Evolutionary conservation across 495 filamentous ascomycete genomes (phyloP), one percentile per base, ranked within the genome.

Genomic region (Penicillium flavigenum): DNA sequence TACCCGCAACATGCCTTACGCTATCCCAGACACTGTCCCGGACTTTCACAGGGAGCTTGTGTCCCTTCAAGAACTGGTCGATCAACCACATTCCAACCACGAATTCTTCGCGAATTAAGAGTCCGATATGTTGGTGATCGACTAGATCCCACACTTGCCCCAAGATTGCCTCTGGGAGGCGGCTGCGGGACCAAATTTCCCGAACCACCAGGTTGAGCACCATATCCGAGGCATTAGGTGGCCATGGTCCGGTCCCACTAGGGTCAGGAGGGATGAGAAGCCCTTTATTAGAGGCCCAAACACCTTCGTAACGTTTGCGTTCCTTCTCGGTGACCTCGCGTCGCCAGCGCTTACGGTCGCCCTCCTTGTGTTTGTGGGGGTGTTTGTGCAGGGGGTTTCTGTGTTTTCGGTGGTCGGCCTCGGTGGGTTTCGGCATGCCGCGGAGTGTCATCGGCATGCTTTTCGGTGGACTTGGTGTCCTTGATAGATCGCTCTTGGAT

Each of bases 81-180:
- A 98, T 85, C 46, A 98, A 77, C 94, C 94, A 98, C 81, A 92
- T 85, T 12, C 94, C 94, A 41, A 97, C 91, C 31, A 97, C 88
- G 72, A 97, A 97, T 79, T 97, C 91, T 39, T 90, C 85, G 66
- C 83, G 83, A 22, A 76, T 79, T 54, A 98, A 71, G 41, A 73
- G 66, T 3, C 89, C 89, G 22, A 77, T 75, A 12, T 78, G 68
- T 12, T 77, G 70, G 3, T 80, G 66, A 71, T 96, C 89, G 17
- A 98, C 93, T 10, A 98, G 79, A 49, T 89, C 83, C 88, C 90
- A 98, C 29, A 96, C 83, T 68, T 90, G 87, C 42, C 84, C 89
- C 41, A 98, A 76, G 62, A 86, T 81, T 58, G 86, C 75, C 17
- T 67, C 58, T 0, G 87, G 83, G 51, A 98, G 76, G 34, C 89